A percentile compares a stretch with the other conserved stretches of the same genome.
Evolutionary conservation across 2,329 filamentous ascomycete genomes (phyloP).

Genomic region (Ophiostoma tasmaniense): DNA sequence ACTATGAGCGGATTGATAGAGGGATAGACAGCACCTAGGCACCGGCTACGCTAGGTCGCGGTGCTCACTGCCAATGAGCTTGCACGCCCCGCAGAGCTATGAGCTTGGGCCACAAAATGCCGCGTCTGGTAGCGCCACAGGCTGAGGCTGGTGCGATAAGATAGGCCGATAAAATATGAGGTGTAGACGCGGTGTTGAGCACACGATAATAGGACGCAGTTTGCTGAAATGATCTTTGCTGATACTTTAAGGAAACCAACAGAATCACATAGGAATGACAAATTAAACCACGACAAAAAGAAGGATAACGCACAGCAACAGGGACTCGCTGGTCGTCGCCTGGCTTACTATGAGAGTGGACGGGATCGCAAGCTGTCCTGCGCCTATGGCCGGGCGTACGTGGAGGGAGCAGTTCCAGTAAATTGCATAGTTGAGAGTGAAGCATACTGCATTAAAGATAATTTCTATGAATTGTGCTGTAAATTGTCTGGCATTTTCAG

Average conservation of each 20-base stretch:
- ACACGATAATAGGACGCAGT: no score
- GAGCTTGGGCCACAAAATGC: constrained; percentile 23
- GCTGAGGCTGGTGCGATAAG: constrained; percentile 18
- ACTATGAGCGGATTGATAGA: constrained; percentile 16
- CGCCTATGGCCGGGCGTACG: constrained; percentile 14
- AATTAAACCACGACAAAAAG: no score
- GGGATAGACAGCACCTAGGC: constrained; percentile 8
- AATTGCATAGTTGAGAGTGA: not conserved
- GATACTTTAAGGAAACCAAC: no score
- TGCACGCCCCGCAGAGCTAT: constrained; percentile 17
- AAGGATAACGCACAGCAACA: constrained; percentile 16
- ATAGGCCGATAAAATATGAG: not conserved
- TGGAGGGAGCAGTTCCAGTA: not conserved
- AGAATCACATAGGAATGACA: no score
- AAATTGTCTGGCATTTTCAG: no score
- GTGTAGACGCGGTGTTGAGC: not conserved
- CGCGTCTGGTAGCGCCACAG: constrained; percentile 18
- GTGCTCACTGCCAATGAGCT: constrained; percentile 13
- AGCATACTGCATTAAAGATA: no score
- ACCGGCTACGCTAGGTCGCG: not conserved
- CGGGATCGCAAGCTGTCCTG: constrained; percentile 15
- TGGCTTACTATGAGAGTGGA: constrained; percentile 18
- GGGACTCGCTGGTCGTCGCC: constrained; percentile 18
- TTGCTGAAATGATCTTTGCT: no score
- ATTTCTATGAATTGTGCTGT: no score